A percentile compares a stretch with the other conserved stretches of the same genome.
Conservation (phyloP, 1,284 basidiomycete genomes). For the Apiotrichum akiyoshidainum region DNA sequence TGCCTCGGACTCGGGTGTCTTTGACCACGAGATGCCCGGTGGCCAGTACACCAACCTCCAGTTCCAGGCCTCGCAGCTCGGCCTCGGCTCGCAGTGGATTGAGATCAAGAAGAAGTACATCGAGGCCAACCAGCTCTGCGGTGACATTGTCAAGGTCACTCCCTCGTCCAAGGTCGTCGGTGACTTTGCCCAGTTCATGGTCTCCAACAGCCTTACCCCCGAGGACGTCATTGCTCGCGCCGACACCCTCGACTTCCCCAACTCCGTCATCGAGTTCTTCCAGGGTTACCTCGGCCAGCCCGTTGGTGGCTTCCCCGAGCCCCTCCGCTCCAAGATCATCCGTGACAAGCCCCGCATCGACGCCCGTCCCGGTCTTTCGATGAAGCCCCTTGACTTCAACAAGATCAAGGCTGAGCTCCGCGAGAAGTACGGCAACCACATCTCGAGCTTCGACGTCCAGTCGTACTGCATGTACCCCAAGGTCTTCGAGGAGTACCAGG, state of each 20-base stretch:
- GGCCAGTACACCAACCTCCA: constrained; percentile 85
- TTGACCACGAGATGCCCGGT: constrained; percentile 99
- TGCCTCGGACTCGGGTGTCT: constrained; percentile 93
- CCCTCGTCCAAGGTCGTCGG: constrained; percentile 99
- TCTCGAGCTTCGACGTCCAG: constrained; percentile 87
- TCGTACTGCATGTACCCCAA: constrained; percentile 72
- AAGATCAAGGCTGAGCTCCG: constrained; percentile 90
- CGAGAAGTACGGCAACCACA: constrained; percentile 90
- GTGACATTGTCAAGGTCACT: constrained; percentile 98
- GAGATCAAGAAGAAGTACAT: constrained; percentile 99
- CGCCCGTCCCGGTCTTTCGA: constrained; percentile 79
- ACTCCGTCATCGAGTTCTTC: constrained; percentile 94
- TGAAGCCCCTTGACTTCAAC: constrained; percentile 90
- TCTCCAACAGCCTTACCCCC: constrained; percentile 84
- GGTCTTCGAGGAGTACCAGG: constrained; percentile 97
- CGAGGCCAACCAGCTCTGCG: constrained; percentile 92
- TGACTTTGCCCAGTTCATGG: constrained; percentile 99
- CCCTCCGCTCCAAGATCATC: constrained; percentile 84
- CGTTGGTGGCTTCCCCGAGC: constrained; percentile 97
- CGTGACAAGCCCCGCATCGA: constrained; percentile 92
- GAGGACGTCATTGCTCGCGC: constrained; percentile 83
- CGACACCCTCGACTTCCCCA: constrained; percentile 92
- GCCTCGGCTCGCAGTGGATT: constrained; percentile 95
- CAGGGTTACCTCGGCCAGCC: constrained; percentile 97
- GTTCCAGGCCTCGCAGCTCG: constrained; percentile 98